A percentile compares a stretch with the other conserved stretches of the same genome.
phyloP scores from a whole-genome alignment of 108 stramenopile species.

The Fragilariopsis cylindrus region DNA sequence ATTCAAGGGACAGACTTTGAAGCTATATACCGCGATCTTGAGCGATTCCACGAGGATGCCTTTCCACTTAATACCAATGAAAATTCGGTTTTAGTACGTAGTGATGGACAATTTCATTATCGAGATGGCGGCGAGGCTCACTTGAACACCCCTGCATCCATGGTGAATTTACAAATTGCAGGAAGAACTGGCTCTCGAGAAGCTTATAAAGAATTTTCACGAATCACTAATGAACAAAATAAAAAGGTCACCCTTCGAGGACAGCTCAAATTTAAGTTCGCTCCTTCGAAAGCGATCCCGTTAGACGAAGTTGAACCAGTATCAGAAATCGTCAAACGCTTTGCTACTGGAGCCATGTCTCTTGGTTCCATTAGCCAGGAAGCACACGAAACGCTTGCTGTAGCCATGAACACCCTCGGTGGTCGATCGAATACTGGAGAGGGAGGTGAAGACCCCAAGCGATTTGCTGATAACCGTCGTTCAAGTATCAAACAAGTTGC shows the following conservation, averaged over 20 bases:
- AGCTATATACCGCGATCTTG: constrained; percentile 93
- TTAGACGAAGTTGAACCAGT: constrained; percentile 92
- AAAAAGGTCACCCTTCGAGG: constrained; percentile 92
- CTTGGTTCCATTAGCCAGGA: constrained; percentile 93
- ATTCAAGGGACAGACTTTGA: constrained; percentile 96
- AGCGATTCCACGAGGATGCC: constrained; percentile 84
- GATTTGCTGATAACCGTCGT: constrained; percentile 89
- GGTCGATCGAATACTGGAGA: constrained; percentile 94
- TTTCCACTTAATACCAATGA: constrained; percentile 65
- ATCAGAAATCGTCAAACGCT: constrained; percentile 91
- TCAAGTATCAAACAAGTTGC: constrained; percentile 95
- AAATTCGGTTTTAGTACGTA: constrained; percentile 80
- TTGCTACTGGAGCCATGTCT: constrained; percentile 95
- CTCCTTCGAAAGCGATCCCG: constrained; percentile 80
- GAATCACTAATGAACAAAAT: constrained; percentile 86
- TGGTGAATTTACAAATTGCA: constrained; percentile 94
- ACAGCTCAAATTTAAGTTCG: constrained; percentile 90
- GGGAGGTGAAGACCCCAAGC: constrained; percentile 92
- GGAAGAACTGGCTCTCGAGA: constrained; percentile 91
- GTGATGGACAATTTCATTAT: constrained; percentile 96
- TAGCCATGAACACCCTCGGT: constrained; percentile 92
- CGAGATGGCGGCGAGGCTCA: constrained; percentile 97
- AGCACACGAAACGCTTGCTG: constrained; percentile 92
- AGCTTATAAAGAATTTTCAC: constrained; percentile 92
- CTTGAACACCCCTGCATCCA: constrained; percentile 92